Evolutionary conservation across 2,329 filamentous ascomycete genomes (phyloP).

Genomic region (Sclerotinia subarctica): DNA sequence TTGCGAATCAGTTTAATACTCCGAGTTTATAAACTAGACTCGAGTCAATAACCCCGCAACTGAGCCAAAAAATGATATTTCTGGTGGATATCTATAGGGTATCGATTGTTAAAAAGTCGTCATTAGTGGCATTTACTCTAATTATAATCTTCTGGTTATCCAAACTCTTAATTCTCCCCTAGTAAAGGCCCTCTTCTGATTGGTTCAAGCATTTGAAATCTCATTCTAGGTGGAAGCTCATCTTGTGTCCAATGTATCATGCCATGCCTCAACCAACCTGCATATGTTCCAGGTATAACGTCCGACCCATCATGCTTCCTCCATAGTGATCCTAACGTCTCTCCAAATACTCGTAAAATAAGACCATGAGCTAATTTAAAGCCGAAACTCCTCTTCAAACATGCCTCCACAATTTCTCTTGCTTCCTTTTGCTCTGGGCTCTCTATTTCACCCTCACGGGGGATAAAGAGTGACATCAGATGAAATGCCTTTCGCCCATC

Average conservation of each 20-base stretch:
- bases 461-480: constrained; percentile 47
- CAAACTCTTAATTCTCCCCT: constrained; percentile 20
- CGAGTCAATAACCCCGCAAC: no score
- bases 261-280: constrained; percentile 52
- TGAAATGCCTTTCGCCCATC: constrained; percentile 49
- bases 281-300: constrained; percentile 50
- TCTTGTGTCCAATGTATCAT: constrained; percentile 48
- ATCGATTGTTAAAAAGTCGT: no score
- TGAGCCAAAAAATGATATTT: no score
- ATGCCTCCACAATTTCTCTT: constrained; percentile 50
- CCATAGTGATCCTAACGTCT: constrained; percentile 54
- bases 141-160: not conserved
- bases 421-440: constrained; percentile 48
- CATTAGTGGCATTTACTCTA: not conserved
- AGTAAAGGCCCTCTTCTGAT: constrained; percentile 43
- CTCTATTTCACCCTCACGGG: constrained; percentile 42
- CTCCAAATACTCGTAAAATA: constrained; percentile 48
- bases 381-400: constrained; percentile 49
- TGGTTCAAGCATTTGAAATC: constrained; percentile 40
- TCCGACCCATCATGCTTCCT: constrained; percentile 49
- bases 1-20: no score
- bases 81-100: no score
- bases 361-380: constrained; percentile 56
- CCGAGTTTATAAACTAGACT: no score
- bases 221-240: constrained; percentile 40